Evolutionary conservation across 306 rosid genomes (phyloP).

Genomic region (Alnus rubra): DNA sequence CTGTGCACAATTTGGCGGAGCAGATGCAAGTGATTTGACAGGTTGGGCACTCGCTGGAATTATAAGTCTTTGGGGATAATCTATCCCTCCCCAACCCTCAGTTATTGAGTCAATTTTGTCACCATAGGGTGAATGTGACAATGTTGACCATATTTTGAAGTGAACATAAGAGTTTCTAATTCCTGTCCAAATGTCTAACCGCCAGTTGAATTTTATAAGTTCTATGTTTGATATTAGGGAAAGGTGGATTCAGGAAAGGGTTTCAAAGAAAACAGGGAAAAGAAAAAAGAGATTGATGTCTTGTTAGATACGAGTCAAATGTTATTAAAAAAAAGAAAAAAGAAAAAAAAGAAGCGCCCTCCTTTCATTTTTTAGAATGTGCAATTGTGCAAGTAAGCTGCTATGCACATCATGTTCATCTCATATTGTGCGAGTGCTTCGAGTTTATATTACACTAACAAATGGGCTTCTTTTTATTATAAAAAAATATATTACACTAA

Average conservation of each 20-base stretch:
- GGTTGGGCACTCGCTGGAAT: conserved; percentile 52
- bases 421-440: not conserved
- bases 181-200: not conserved
- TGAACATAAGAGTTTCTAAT: not conserved
- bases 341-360: not conserved
- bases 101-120: not conserved
- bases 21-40: conserved; percentile 94
- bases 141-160: not conserved
- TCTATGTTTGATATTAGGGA: not conserved
- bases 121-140: not conserved
- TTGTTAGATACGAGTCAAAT: not conserved
- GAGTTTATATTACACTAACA: not conserved
- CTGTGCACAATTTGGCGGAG: conserved; percentile 77
- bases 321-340: not conserved
- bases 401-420: not conserved
- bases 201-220: conserved; percentile 20
- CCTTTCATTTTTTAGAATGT: not conserved
- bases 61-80: conserved; percentile 22
- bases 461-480: not conserved
- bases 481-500: not conserved
- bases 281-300: not conserved
- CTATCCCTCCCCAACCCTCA: not conserved
- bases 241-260: conserved; percentile 8
- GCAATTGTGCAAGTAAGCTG: not conserved
- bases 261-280: not conserved